A percentile compares a stretch with the other conserved stretches of the same genome.
Conservation (phyloP, 768 basidiomycete genomes). For the Cubamyces sp. region DNA sequence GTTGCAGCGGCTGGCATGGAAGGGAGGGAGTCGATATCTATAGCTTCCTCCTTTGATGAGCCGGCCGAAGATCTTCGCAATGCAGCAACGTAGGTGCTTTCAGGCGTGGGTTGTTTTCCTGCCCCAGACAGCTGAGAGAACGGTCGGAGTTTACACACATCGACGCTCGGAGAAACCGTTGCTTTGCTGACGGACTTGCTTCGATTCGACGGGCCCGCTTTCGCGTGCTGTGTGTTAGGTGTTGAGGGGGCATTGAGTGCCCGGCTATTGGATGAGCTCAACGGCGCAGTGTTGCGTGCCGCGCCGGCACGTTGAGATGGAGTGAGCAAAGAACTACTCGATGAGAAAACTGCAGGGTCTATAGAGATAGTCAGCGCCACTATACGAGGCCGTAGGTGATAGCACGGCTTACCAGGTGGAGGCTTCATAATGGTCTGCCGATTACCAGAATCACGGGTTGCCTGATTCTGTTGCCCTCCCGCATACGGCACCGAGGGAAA, state of each 20-base stretch:
- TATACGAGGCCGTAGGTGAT: background rate
- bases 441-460: background rate
- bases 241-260: background rate
- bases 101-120: background rate
- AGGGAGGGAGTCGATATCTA: constrained; percentile 4
- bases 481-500: constrained; percentile 9
- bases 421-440: background rate
- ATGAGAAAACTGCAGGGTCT: constrained; percentile 8
- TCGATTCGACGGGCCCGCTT: background rate
- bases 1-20: background rate
- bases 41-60: constrained; percentile 5
- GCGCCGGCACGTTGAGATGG: background rate
- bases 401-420: background rate
- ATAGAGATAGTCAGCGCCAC: background rate
- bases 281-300: background rate
- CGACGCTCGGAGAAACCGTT: background rate
- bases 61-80: background rate
- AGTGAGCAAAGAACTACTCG: constrained; percentile 10
- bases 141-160: background rate
- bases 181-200: background rate
- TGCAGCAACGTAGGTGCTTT: background rate
- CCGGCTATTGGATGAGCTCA: constrained; percentile 7
- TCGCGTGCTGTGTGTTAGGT: background rate
- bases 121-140: background rate
- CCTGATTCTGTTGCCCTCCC: background rate